These are phyloP conservation scores for Cercospora nicotianae DNA, from an alignment of 2,329 filamentous ascomycete genomes.

Conservation along the genomic window DNA sequence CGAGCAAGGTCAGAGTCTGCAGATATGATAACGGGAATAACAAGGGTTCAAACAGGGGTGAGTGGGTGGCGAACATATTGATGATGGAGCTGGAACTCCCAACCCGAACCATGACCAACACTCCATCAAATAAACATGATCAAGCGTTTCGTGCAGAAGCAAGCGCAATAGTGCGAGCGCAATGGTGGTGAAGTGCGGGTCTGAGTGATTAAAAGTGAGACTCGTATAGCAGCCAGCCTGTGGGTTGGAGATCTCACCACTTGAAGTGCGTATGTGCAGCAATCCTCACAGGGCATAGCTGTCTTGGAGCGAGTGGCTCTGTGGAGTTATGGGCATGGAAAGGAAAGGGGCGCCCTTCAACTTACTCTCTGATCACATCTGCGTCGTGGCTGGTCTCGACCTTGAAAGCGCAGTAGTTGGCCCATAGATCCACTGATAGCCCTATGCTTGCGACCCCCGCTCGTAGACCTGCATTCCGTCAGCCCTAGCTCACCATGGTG, in stretches of 20 bases:
- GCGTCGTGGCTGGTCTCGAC: slow-evolving; percentile 94
- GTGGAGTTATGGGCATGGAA: slow-evolving; percentile 29
- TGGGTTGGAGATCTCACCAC: slow-evolving; percentile 37
- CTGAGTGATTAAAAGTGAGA: slow-evolving; percentile 37
- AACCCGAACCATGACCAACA: slow-evolving; percentile 15
- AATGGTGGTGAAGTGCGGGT: slow-evolving; percentile 23
- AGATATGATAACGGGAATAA: slow-evolving; percentile 9
- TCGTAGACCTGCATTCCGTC: slow-evolving; percentile 73
- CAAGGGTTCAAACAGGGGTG: slow-evolving; percentile 37
- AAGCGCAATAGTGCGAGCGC: slow-evolving; percentile 20
- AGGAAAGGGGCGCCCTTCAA: slow-evolving; percentile 65
- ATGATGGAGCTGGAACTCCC: slow-evolving; percentile 20
- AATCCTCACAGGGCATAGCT: slow-evolving; percentile 21
- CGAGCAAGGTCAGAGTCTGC: slow-evolving; percentile 42
- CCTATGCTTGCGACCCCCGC: slow-evolving; percentile 86
- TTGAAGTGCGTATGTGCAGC: slow-evolving; percentile 18
- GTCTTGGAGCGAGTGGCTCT: slow-evolving; percentile 17
- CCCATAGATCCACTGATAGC: slow-evolving; percentile 94
- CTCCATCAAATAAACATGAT: slow-evolving; percentile 15
- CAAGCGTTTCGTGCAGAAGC: slow-evolving; percentile 19
- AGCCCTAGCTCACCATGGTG: slow-evolving; percentile 34
- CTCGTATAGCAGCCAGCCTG: slow-evolving; percentile 29
- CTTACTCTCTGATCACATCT: slow-evolving; percentile 99
- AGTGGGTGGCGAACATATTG: slow-evolving; percentile 37
- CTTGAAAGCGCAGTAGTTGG: slow-evolving; percentile 96